Evolutionary conservation across 257 asterid species (phyloP), one percentile per base, ranked within the genome.

Genomic region (Jasminum sambac): DNA sequence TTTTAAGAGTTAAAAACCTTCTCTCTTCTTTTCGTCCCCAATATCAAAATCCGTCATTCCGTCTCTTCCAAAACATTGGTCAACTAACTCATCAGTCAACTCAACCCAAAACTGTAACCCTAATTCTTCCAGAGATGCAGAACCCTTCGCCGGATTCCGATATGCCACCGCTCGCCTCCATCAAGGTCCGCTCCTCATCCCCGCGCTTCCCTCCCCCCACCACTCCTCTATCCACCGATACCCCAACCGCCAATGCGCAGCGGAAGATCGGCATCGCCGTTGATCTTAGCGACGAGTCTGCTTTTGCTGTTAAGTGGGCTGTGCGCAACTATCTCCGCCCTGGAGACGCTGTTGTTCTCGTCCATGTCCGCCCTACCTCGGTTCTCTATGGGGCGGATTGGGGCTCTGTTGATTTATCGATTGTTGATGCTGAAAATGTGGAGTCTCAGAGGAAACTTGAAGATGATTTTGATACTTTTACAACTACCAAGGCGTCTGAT

Each of bases 361-460:
- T 90, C 65, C 97, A 90, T 69, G 96, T 90, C 64, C 93, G 96
- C 11, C 96, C 96, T 17, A 90, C 96, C 11, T 90, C 96, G 72
- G 97, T 90, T 62, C 94, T 90, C 48, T 90, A 90, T 82, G 97
- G 97, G 21, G 97, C 97, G 5, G 97, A 90, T 59, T 90, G 96
- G 95, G 96, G 96, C 12, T 88, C 96, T 66, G 93, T 90, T 41
- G 96, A 90, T 80, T 86, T 76, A 64, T 85, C 96, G 38, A 74
- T 83, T 46, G 91, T 88, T 65, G 96, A 88, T 23, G 25, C 91
- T 1, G 89, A 83, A 2, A 84, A 84, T 77, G 84, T 84, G 70
- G 95, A 81, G 80, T 84, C 87, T 10, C 90, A 88, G 71, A 82
- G 68, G 9, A 89, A 89, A 81, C 93, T 89, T 0, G 98, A 91